Base-by-base conservation (phyloP, 306 rosid species). In the Hippophae rhamnoides region DNA sequence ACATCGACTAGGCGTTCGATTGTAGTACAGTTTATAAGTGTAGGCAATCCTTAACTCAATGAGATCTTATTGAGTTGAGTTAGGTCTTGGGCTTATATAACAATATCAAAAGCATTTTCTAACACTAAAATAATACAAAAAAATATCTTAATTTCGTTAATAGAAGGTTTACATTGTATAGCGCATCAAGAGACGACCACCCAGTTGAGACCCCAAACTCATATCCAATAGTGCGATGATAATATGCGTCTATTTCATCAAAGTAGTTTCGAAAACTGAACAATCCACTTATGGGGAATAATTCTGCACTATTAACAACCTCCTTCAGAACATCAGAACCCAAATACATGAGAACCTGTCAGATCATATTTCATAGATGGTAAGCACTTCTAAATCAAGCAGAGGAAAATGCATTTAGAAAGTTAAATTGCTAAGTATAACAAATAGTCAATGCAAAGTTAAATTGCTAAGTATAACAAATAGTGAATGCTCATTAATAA, bases 221-320 rank as follows among this genome's bases (percentile, higher is more conserved):
- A 63, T 76, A 72, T 75, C 95, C 89, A 56, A 71, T 56, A 54
- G 80, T 80, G 61, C 75, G 81, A 71, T 92, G 67, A 73, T 88
- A 92, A 71, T 92, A 92, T 61, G 95, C 93, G 65, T 92, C 83
- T 53, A 92, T 80, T 79, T 92, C 99, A 47, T 80, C 86, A 70
- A 83, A 92, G 79, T 80, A 92, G 59, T 83, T 77, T 68, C 72
- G 71, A 74, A 92, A 92, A 70, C 52, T 76, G 73, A 92, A 92
- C 84, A 92, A 83, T 60, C 99, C 99, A 42, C 96, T 84, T 59
- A 92, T 88, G 12, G 99, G 99, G 77, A 76, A 92, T 74, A 92
- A 68, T 64, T 87, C 96, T 23, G 99, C 99, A 52, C 78, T 72
- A 55, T 88, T 93, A 78, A 92, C 61, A 8, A 72, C 83, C 64